Percentiles rank a stretch among this genome's conserved stretches.
Evolutionary conservation across 1,139 yeast species (phyloP).

Genomic region (Schizosaccharomyces versatilis): DNA sequence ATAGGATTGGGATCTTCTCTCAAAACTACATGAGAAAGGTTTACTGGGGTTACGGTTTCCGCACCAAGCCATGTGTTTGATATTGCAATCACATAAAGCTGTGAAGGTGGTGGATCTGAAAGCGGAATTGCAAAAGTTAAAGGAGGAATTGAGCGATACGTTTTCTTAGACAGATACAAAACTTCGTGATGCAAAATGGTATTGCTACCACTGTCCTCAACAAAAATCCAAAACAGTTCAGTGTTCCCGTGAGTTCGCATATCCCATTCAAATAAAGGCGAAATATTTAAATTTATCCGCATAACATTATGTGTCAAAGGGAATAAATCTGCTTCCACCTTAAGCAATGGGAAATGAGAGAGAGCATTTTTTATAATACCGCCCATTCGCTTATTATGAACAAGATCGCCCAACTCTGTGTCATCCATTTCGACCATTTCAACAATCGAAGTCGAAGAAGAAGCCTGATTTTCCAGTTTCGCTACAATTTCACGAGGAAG

Average conservation of each 20-base stretch:
- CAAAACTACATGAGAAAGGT: conserved; percentile 72
- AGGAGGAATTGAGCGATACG: conserved; percentile 38
- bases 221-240: conserved; percentile 79
- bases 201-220: conserved; percentile 51
- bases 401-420: conserved; percentile 67
- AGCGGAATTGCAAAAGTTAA: conserved; percentile 85
- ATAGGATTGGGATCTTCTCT: conserved; percentile 75
- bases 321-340: conserved; percentile 59
- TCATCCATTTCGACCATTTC: conserved; percentile 51
- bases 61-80: conserved; percentile 85
- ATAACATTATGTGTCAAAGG: conserved; percentile 78
- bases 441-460: conserved; percentile 32
- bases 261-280: conserved; percentile 74
- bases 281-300: conserved; percentile 49
- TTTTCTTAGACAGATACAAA: conserved; percentile 41
- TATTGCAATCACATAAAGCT: conserved; percentile 51
- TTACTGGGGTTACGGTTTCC: conserved; percentile 52
- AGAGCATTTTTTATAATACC: conserved; percentile 34
- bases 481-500: conserved; percentile 45
- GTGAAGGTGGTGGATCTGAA: conserved; percentile 72
- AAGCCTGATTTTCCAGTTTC: conserved; percentile 36
- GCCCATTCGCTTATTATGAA: conserved; percentile 65
- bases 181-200: conserved; percentile 65
- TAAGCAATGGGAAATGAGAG: conserved; percentile 51
- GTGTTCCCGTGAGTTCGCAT: conserved; percentile 57